Percentiles rank a stretch among this genome's conserved stretches.
These are phyloP conservation scores for Rosellinia necatrix DNA, from an alignment of 2,329 filamentous ascomycete species.

Conservation along the genomic window DNA sequence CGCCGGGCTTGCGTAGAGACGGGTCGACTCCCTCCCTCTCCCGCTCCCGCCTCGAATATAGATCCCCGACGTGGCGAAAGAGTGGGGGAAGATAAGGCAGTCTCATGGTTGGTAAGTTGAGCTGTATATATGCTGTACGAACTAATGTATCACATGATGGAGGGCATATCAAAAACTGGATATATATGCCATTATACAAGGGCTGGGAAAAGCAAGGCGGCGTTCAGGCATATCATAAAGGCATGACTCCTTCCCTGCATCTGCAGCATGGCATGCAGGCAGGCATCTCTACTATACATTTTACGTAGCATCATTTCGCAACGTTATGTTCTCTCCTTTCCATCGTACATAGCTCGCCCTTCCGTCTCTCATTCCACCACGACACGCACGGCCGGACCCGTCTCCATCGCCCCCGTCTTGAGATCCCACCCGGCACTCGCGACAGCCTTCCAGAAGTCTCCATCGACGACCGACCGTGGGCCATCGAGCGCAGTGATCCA, in stretches of 20 bases:
- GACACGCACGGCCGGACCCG: slow-evolving; percentile 54
- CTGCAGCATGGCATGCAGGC: slow-evolving; percentile 9
- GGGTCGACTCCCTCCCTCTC: too few relatives aligned
- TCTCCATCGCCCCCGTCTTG: slow-evolving; percentile 68
- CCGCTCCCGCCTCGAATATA: too few relatives aligned
- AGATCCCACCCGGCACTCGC: slow-evolving; percentile 67
- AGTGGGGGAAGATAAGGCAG: too few relatives aligned
- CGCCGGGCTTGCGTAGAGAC: slow-evolving; percentile 54
- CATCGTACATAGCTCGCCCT: slow-evolving; percentile 29
- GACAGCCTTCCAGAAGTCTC: slow-evolving; percentile 52
- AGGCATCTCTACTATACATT: slow-evolving; percentile 24
- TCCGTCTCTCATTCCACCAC: slow-evolving; percentile 37
- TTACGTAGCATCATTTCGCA: slow-evolving; percentile 8
- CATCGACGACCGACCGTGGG: slow-evolving; percentile 29
- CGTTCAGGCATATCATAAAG: slow-evolving; percentile 29
- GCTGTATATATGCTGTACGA: slow-evolving; percentile 26
- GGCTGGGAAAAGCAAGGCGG: slow-evolving; percentile 24
- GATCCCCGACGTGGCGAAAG: too few relatives aligned
- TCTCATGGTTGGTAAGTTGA: slow-evolving; percentile 13
- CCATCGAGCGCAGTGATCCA: slow-evolving; percentile 47
- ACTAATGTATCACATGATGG: slow-evolving; percentile 25
- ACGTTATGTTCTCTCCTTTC: slow-evolving; percentile 26
- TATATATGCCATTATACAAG: slow-evolving; percentile 9
- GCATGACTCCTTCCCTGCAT: slow-evolving; percentile 9
- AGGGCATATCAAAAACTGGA: background rate